These are phyloP conservation scores for Pythium aphanidermatum DNA, from an alignment of 352 stramenopile genomes.

Conservation along the genomic window DNA sequence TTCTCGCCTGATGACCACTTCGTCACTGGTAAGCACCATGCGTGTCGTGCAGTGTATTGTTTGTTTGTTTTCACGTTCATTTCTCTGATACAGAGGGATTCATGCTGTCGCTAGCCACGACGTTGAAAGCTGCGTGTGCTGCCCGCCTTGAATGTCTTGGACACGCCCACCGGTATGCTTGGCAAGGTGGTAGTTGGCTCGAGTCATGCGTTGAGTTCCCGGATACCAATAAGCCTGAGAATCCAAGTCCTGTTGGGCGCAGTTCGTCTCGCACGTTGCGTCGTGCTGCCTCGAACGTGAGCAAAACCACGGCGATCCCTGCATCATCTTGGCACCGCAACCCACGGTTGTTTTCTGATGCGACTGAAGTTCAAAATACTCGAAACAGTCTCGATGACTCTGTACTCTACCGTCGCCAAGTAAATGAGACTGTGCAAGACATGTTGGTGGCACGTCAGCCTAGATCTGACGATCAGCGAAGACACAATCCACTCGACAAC, in stretches of 20 bases:
- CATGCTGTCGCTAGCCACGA: conserved; percentile 1
- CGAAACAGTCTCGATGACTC: conserved; percentile 21
- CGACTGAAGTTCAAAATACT: background rate
- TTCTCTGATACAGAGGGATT: background rate
- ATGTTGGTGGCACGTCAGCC: too few relatives aligned
- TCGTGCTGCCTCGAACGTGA: conserved; percentile 3
- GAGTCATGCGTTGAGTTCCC: conserved; percentile 47
- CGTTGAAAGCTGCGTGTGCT: conserved; percentile 45
- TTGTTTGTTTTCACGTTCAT: background rate
- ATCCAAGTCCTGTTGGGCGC: too few relatives aligned
- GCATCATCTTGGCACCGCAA: background rate
- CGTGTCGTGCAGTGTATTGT: too few relatives aligned
- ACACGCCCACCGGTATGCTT: conserved; percentile 47
- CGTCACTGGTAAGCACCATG: conserved; percentile 25
- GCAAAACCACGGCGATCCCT: background rate
- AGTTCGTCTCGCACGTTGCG: background rate
- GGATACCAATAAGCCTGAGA: conserved; percentile 2
- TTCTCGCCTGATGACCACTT: conserved; percentile 35
- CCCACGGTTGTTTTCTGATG: background rate
- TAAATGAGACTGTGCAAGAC: background rate
- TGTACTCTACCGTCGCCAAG: conserved; percentile 8
- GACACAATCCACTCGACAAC: too few relatives aligned
- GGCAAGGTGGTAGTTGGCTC: conserved; percentile 54
- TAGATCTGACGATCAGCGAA: too few relatives aligned
- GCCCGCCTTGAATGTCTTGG: conserved; percentile 46